Evolutionary conservation across 1,284 basidiomycete species (phyloP), one percentile per base, ranked within the genome.

Genomic region (Phellopilus nigrolimitatus): DNA sequence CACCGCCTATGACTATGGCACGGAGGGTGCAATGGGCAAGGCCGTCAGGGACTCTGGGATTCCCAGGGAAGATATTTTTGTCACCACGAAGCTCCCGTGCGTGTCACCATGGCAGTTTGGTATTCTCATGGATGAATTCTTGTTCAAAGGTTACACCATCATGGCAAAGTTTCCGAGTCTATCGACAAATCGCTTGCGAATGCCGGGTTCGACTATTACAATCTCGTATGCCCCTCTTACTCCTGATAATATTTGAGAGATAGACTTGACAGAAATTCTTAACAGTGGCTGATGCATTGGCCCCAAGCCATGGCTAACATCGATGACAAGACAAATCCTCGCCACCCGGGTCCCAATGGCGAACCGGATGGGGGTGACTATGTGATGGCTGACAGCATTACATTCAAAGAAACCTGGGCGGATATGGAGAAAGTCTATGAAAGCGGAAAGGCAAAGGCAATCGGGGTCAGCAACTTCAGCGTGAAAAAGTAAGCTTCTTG

Each of bases 341-440:
- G 50, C 31, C 22, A 52, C 22, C 50, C 50, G n/a, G 50, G 50
- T 7, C 43, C 50, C 4, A 52, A 52, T 17, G 51, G 47, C n/a
- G 51, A 64, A 51, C 54, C 62, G n/a, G 38, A 47, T 2, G 60
- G 62, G 22, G 62, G 62, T 8, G 52, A 63, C 33, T 53, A 57
- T 37, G 66, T 65, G 56, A 61, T 68, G 43, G 70, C 71, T 59
- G 66, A 70, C 13, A 61, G 61, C 19, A 71, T 71, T 52, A 67
- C 70, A 27, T 68, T 76, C 56, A 63, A 64, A 51, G 65, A 79
- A 45, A 78, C 76, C 0, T 81, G 78, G 78, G 63, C 63, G 22
- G 69, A 72, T 51, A 76, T 77, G 75, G 78, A 78, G 63, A 71
- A 68, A 51, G 54, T 72, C 0, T 63, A 70, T 43, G 64, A 56